These are phyloP conservation scores for Trypanosoma theileri DNA, from an alignment of 208 protist genomes.

Conservation along the genomic window DNA sequence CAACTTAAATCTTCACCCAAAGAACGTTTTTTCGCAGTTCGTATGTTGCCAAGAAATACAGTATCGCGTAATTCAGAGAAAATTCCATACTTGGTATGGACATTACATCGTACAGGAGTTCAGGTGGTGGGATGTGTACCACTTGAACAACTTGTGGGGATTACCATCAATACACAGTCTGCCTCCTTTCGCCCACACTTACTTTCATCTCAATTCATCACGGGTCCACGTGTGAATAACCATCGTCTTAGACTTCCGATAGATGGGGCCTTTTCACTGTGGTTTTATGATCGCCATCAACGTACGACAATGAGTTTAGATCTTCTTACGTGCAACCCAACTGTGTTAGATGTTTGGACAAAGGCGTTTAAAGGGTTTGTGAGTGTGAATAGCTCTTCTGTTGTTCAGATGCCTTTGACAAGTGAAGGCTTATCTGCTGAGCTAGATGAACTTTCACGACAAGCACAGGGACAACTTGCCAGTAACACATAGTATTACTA, in stretches of 20 bases:
- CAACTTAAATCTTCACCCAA: conserved; percentile 46
- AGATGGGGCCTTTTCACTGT: conserved; percentile 67
- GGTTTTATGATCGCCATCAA: conserved; percentile 55
- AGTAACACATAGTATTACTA: conserved; percentile 11
- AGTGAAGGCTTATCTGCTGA: conserved; percentile 15
- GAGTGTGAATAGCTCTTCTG: conserved; percentile 79
- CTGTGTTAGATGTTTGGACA: conserved; percentile 77
- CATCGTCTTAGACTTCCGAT: conserved; percentile 56
- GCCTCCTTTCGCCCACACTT: conserved; percentile 60
- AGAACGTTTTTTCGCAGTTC: conserved; percentile 74
- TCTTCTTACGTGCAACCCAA: conserved; percentile 68
- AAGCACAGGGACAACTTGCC: conserved; percentile 40
- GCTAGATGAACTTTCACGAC: conserved; percentile 33
- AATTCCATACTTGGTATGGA: conserved; percentile 57
- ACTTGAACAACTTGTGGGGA: conserved; percentile 61
- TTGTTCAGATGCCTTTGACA: conserved; percentile 64
- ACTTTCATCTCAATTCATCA: conserved; percentile 40
- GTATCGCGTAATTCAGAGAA: conserved; percentile 22
- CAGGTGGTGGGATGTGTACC: conserved; percentile 55
- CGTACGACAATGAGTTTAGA: conserved; percentile 43
- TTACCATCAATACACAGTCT: conserved; percentile 45
- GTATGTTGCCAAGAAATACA: conserved; percentile 53
- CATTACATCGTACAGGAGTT: conserved; percentile 54
- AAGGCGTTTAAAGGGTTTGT: conserved; percentile 68
- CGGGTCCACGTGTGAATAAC: conserved; percentile 59